Conservation (phyloP, 352 stramenopile species). For the Peronospora farinosa region DNA sequence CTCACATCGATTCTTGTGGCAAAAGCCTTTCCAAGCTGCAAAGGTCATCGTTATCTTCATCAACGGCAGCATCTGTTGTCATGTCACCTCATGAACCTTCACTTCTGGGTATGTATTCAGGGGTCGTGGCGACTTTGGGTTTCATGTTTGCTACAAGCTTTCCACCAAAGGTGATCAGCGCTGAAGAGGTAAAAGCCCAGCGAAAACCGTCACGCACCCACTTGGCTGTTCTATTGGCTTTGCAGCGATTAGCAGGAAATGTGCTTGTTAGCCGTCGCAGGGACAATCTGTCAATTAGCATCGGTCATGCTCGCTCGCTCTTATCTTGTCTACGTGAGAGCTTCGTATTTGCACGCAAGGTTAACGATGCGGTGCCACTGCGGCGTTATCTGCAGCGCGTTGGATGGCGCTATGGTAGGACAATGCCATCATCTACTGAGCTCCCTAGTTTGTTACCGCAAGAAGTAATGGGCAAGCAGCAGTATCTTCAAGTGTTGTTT, state of each 20-base stretch:
- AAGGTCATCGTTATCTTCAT: conserved; percentile 11
- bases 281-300: conserved; percentile 42
- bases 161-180: conserved; percentile 49
- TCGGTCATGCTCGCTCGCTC: conserved; percentile 48
- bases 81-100: conserved; percentile 46
- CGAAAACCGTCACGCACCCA: conserved; percentile 59
- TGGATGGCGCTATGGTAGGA: conserved; percentile 52
- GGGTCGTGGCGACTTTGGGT: conserved; percentile 38
- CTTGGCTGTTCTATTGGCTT: conserved; percentile 54
- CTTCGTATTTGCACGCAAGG: conserved; percentile 60
- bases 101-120: conserved; percentile 67
- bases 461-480: conserved; percentile 69
- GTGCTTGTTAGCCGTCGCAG: conserved; percentile 49
- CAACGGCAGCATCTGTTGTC: conserved; percentile 4
- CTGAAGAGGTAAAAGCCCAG: conserved; percentile 50
- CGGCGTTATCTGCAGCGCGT: conserved; percentile 41
- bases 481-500: conserved; percentile 70
- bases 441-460: conserved; percentile 64
- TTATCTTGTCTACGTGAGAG: conserved; percentile 57
- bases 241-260: conserved; percentile 62
- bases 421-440: conserved; percentile 28
- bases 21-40: conserved; percentile 12
- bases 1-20: conserved; percentile 3
- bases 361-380: conserved; percentile 61
- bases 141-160: conserved; percentile 54